Conservation (phyloP, 176 grass and related monocot species). For the Chloris gayana region DNA sequence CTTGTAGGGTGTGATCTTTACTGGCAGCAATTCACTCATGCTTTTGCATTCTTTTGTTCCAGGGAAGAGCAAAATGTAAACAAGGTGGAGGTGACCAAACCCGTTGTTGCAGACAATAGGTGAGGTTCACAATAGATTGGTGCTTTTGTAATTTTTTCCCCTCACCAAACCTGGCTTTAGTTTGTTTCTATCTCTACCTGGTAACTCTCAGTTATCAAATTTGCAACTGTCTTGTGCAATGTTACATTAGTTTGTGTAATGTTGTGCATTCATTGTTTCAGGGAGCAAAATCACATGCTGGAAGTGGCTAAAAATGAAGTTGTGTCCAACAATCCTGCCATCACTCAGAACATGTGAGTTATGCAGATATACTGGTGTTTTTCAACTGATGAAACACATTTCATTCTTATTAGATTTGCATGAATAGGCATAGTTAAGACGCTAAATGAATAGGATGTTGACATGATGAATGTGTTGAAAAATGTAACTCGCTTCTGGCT, state of each 20-base stretch:
- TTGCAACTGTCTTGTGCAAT: not conserved
- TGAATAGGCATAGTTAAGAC: not conserved
- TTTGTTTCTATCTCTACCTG: not conserved
- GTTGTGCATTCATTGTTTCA: conserved; percentile 39
- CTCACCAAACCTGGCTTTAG: not conserved
- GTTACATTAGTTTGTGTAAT: not conserved
- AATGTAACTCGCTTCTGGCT: not conserved
- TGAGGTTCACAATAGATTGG: not conserved
- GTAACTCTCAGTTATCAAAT: not conserved
- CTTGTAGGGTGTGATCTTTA: not conserved
- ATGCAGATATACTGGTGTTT: not conserved
- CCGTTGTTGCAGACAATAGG: conserved; percentile 3
- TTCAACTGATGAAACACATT: not conserved
- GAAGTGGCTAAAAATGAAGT: conserved; percentile 22
- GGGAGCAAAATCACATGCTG: conserved; percentile 42
- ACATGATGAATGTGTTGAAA: not conserved
- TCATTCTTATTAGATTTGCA: not conserved
- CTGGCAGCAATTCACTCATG: not conserved
- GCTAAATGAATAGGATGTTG: not conserved
- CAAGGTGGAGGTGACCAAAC: conserved; percentile 9
- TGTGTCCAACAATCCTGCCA: not conserved
- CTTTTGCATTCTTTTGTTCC: conserved; percentile 25
- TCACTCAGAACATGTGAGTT: conserved; percentile 24
- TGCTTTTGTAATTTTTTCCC: conserved; percentile 4
- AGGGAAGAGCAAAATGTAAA: conserved; percentile 48